These are phyloP conservation scores for Tylopilus subfusipes DNA, from an alignment of 768 basidiomycete species.

Conservation along the genomic window DNA sequence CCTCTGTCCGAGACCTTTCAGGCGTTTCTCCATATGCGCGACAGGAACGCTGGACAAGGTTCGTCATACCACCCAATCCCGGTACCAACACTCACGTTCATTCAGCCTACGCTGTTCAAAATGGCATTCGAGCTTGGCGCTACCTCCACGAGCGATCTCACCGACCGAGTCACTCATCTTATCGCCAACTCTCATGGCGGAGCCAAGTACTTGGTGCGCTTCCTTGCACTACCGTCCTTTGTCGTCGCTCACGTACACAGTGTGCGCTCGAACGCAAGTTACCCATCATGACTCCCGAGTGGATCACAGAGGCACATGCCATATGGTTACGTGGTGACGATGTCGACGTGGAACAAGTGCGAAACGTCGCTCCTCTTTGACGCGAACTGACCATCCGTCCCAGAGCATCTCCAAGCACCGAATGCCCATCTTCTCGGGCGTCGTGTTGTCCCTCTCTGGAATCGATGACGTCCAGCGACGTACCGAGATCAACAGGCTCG, in stretches of 20 bases:
- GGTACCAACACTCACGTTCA: not conserved
- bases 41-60: constrained; percentile 83
- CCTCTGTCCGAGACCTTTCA: constrained; percentile 64
- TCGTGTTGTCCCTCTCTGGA: constrained; percentile 74
- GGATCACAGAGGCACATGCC: constrained; percentile 70
- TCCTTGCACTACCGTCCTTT: not conserved
- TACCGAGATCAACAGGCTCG: constrained; percentile 57
- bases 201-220: constrained; percentile 73
- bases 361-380: constrained; percentile 7
- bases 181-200: constrained; percentile 79
- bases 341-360: constrained; percentile 61
- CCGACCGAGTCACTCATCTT: constrained; percentile 84
- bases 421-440: constrained; percentile 68
- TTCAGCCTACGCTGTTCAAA: constrained; percentile 65
- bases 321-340: constrained; percentile 81
- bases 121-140: constrained; percentile 84
- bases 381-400: not conserved
- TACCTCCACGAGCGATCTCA: constrained; percentile 63
- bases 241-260: constrained; percentile 36
- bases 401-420: constrained; percentile 61
- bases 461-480: constrained; percentile 60
- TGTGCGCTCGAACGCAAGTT: constrained; percentile 79
- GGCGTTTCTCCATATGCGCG: constrained; percentile 62
- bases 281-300: constrained; percentile 73
- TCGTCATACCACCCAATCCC: constrained; percentile 17